Evolutionary conservation across 805 yeast species (phyloP).

Genomic region (Ogataea naganishii): DNA sequence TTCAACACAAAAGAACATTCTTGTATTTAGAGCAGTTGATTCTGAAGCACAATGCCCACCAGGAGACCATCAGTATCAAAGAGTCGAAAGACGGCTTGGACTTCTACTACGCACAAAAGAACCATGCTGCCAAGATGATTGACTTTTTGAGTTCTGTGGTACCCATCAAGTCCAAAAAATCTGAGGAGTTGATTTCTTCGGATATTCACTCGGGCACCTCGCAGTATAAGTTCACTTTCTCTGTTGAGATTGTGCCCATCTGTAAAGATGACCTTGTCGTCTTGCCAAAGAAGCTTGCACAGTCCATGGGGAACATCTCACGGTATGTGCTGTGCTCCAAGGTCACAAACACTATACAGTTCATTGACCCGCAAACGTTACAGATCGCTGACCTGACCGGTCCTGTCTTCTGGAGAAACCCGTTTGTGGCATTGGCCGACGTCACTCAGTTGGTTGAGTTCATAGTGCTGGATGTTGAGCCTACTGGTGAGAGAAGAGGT

Average conservation of each 20-base stretch:
- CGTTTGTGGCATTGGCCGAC: constrained; percentile 72
- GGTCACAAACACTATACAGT: constrained; percentile 74
- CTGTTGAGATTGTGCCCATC: constrained; percentile 91
- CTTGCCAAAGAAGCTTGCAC: constrained; percentile 80
- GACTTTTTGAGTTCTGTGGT: constrained; percentile 81
- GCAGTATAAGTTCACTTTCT: constrained; percentile 81
- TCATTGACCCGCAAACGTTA: constrained; percentile 76
- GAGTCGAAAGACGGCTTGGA: constrained; percentile 93
- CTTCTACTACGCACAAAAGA: constrained; percentile 80
- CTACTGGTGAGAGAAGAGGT: constrained; percentile 73
- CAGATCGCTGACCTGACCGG: constrained; percentile 71
- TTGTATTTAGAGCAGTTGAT: constrained; percentile 92
- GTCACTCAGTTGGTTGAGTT: constrained; percentile 75
- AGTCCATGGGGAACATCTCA: constrained; percentile 72
- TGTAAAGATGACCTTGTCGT: constrained; percentile 96
- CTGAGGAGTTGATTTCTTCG: constrained; percentile 84
- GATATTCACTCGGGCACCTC: constrained; percentile 90
- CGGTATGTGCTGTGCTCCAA: constrained; percentile 80
- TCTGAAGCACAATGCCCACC: constrained; percentile 85
- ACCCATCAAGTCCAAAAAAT: constrained; percentile 74
- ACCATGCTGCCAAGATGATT: constrained; percentile 89
- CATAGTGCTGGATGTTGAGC: constrained; percentile 88
- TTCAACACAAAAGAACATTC: constrained; percentile 93
- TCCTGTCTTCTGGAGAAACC: constrained; percentile 68
- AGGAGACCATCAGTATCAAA: constrained; percentile 86